A percentile compares a stretch with the other conserved stretches of the same genome.
These are phyloP conservation scores for Trichocladium uniseriatum DNA, from an alignment of 495 filamentous ascomycete genomes.

Conservation along the genomic window DNA sequence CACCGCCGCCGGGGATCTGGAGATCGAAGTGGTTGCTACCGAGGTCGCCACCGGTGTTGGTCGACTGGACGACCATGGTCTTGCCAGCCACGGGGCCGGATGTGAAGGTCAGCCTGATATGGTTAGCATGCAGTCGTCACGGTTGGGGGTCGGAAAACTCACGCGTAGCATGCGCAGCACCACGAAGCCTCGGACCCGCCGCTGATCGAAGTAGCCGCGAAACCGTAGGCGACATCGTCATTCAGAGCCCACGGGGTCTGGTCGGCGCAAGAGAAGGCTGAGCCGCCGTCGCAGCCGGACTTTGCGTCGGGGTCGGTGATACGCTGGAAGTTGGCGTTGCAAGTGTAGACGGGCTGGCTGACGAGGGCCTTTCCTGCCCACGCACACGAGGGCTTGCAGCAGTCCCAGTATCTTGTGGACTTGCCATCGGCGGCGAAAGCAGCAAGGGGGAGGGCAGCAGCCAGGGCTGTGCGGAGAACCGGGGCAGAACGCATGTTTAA, in stretches of 20 bases:
- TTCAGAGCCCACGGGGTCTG: constrained; percentile 47
- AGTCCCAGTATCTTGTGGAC: constrained; percentile 46
- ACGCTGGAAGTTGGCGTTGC: constrained; percentile 43
- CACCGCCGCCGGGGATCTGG: constrained; percentile 49
- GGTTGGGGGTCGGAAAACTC: constrained; percentile 17
- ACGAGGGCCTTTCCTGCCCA: constrained; percentile 47
- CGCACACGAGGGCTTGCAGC: constrained; percentile 51
- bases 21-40: constrained; percentile 50
- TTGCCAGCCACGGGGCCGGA: constrained; percentile 41
- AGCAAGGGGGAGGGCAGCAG: constrained; percentile 16
- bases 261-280: constrained; percentile 45
- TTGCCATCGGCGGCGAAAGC: constrained; percentile 19
- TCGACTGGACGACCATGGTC: constrained; percentile 53
- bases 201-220: constrained; percentile 41
- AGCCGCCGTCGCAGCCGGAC: constrained; percentile 36
- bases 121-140: neutral
- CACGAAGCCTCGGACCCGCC: constrained; percentile 38
- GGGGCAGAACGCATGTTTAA: constrained; percentile 18
- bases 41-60: constrained; percentile 51
- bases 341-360: constrained; percentile 41
- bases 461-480: constrained; percentile 15
- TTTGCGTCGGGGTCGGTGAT: constrained; percentile 18
- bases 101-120: constrained; percentile 27
- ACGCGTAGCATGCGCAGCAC: constrained; percentile 52
- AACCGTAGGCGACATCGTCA: constrained; percentile 45